phyloP scores from a whole-genome alignment of 2,329 filamentous ascomycete species.

The Alternaria gaisen region DNA sequence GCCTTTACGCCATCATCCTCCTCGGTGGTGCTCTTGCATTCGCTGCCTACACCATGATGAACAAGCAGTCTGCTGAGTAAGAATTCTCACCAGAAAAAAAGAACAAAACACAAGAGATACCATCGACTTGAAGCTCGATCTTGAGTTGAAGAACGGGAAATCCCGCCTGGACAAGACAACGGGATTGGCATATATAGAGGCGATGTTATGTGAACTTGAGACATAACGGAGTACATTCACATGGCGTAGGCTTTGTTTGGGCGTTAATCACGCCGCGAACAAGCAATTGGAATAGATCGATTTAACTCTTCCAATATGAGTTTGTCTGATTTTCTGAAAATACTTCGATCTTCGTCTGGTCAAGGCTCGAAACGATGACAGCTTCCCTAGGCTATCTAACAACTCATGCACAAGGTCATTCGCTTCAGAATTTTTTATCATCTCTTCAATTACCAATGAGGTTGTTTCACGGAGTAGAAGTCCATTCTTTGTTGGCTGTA shows the following conservation, averaged over 20 bases:
- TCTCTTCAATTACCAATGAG: too few relatives aligned
- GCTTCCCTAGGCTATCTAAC: too few relatives aligned
- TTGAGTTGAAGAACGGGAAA: neutral
- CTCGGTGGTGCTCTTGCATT: conserved; percentile 80
- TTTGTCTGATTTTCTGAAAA: neutral
- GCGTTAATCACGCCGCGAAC: neutral
- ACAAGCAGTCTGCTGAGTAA: conserved; percentile 56
- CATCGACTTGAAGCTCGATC: neutral
- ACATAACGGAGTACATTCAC: neutral
- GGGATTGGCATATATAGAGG: conserved; percentile 2
- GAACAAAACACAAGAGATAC: neutral
- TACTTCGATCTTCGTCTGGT: neutral
- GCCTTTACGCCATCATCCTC: conserved; percentile 82
- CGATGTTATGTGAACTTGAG: neutral
- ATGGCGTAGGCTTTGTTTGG: neutral
- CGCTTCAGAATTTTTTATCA: too few relatives aligned
- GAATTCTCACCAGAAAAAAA: neutral
- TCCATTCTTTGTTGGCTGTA: too few relatives aligned
- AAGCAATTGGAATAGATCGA: conserved; percentile 5
- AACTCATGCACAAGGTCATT: too few relatives aligned
- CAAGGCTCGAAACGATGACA: neutral
- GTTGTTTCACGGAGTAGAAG: too few relatives aligned
- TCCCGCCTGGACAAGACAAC: neutral
- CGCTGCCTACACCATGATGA: conserved; percentile 84
- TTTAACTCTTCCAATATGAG: neutral